Conservation (phyloP, 768 basidiomycete species). For the Aureoboletus auriporus region DNA sequence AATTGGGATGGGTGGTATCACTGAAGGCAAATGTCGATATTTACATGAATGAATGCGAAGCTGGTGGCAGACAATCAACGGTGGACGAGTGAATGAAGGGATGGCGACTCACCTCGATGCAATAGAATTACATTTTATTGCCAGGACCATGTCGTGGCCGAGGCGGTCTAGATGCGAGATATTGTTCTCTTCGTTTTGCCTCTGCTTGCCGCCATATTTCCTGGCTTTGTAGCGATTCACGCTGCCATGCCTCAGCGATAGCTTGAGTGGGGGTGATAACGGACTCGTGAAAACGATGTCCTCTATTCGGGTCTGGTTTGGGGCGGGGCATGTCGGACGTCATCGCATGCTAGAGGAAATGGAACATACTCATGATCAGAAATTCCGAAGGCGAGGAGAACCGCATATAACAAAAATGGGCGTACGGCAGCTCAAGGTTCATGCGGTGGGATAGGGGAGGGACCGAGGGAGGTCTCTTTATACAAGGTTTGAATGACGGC, state of each 20-base stretch:
- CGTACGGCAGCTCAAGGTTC: constrained; percentile 37
- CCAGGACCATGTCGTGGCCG: constrained; percentile 34
- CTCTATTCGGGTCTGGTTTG: constrained; percentile 33
- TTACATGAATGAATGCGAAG: constrained; percentile 32
- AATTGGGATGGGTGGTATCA: constrained; percentile 17
- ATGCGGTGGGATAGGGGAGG: constrained; percentile 28
- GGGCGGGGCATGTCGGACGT: constrained; percentile 32
- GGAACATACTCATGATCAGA: constrained; percentile 31
- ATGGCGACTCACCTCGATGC: constrained; percentile 15
- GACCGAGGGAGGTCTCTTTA: constrained; percentile 30
- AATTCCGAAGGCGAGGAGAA: constrained; percentile 15
- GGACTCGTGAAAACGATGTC: constrained; percentile 24
- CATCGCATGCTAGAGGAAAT: constrained; percentile 31
- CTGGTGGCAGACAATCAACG: constrained; percentile 7
- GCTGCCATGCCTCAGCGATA: constrained; percentile 67
- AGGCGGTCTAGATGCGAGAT: constrained; percentile 35
- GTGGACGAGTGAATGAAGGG: background rate
- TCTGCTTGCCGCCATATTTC: constrained; percentile 58
- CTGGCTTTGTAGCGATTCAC: constrained; percentile 56
- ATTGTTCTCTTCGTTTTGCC: constrained; percentile 44
- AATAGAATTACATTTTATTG: constrained; percentile 49
- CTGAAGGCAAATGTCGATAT: constrained; percentile 21
- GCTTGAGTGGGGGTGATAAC: constrained; percentile 51
- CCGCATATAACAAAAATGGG: constrained; percentile 30
- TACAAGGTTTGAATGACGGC: constrained; percentile 30